These are phyloP conservation scores for Cenococcum geophilum DNA, from an alignment of 495 filamentous ascomycete genomes.

Conservation along the genomic window DNA sequence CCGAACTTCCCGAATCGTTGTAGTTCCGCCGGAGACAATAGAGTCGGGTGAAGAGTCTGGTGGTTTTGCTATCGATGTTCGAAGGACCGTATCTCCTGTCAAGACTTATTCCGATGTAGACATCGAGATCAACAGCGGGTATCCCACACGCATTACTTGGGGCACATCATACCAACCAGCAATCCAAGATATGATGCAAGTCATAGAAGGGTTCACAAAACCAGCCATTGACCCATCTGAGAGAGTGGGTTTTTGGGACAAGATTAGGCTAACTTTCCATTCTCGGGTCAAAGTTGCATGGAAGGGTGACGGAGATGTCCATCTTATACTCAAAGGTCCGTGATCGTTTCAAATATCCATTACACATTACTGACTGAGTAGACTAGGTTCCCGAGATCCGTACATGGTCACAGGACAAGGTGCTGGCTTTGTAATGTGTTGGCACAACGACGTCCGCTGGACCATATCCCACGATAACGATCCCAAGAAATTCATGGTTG, in stretches of 20 bases:
- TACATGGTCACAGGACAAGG: slow-evolving; percentile 90
- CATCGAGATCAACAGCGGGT: slow-evolving; percentile 85
- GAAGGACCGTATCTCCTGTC: slow-evolving; percentile 84
- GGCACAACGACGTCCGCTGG: slow-evolving; percentile 87
- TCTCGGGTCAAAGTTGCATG: slow-evolving; percentile 83
- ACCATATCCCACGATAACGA: slow-evolving; percentile 74
- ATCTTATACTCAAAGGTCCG: slow-evolving; percentile 77
- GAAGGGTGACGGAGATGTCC: slow-evolving; percentile 94
- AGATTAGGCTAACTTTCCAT: slow-evolving; percentile 91
- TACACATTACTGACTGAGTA: background rate
- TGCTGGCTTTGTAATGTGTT: slow-evolving; percentile 94
- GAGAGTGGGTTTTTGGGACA: slow-evolving; percentile 96
- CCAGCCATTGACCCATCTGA: slow-evolving; percentile 90
- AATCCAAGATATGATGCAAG: slow-evolving; percentile 99
- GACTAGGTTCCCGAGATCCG: slow-evolving; percentile 71
- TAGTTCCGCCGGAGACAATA: slow-evolving; percentile 61
- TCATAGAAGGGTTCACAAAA: slow-evolving; percentile 95
- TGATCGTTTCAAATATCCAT: slow-evolving; percentile 25
- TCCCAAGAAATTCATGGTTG: slow-evolving; percentile 87
- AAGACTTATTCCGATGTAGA: slow-evolving; percentile 93
- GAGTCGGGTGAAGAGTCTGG: slow-evolving; percentile 45
- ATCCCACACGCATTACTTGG: slow-evolving; percentile 92
- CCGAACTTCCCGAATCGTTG: slow-evolving; percentile 72
- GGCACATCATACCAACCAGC: slow-evolving; percentile 95
- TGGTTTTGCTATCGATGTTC: slow-evolving; percentile 76